Conservation (phyloP, 257 asterid species). For the Solanum pennellii region DNA sequence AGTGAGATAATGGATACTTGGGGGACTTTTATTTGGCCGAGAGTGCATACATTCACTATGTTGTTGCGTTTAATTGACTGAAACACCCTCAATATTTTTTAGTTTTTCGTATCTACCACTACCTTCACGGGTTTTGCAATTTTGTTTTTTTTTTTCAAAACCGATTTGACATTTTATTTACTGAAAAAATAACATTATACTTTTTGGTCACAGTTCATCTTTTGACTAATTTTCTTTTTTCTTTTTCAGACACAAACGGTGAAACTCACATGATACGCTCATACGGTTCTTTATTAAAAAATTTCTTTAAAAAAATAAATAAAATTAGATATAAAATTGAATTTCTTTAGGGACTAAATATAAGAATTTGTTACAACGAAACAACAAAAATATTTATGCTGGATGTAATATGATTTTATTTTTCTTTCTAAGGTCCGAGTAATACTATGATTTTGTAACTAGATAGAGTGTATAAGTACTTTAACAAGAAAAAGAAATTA, state of each 20-base stretch:
- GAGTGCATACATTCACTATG: neutral
- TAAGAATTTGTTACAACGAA: neutral
- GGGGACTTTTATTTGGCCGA: neutral
- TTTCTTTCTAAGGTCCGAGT: no score
- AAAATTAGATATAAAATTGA: neutral
- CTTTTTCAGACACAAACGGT: neutral
- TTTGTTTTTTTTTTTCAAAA: neutral
- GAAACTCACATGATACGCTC: neutral
- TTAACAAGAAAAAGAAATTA: no score
- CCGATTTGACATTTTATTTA: neutral
- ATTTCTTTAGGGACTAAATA: neutral
- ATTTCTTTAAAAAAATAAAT: no score
- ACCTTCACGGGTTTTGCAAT: neutral
- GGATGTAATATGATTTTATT: neutral
- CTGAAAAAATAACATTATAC: neutral
- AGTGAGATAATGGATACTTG: neutral
- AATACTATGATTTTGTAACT: neutral
- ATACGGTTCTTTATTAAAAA: neutral
- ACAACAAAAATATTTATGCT: neutral
- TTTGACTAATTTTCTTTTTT: neutral
- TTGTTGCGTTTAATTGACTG: neutral
- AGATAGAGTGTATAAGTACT: neutral
- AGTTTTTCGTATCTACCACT: neutral
- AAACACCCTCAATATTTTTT: neutral
- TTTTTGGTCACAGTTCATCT: neutral